A percentile compares a stretch with the other conserved stretches of the same genome.
Conservation (phyloP, 257 asterid species). For the Solanum etuberosum region DNA sequence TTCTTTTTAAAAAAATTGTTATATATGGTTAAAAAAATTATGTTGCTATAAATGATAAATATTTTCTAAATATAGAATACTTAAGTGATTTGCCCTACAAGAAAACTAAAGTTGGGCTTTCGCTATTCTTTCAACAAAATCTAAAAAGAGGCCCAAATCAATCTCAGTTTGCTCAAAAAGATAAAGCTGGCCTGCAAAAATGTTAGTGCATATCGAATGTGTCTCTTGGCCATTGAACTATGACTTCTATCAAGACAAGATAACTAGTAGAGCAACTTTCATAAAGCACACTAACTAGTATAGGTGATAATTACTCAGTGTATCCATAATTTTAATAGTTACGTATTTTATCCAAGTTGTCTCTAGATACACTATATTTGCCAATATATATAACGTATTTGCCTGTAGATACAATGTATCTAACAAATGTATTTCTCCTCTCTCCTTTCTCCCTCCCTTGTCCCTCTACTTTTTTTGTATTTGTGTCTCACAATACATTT, state of each 20-base stretch:
- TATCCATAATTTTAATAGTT: too few species aligned
- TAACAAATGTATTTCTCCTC: too few species aligned
- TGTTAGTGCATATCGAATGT: neutral
- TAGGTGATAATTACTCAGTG: neutral
- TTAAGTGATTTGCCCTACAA: too few species aligned
- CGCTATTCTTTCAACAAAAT: neutral
- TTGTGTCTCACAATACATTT: too few species aligned
- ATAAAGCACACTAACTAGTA: neutral
- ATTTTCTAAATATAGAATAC: too few species aligned
- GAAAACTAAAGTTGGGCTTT: neutral
- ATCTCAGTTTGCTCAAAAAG: neutral
- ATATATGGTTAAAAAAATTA: too few species aligned
- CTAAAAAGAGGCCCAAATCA: neutral
- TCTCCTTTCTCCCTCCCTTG: neutral
- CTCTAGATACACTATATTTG: neutral
- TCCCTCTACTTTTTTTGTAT: neutral
- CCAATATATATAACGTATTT: neutral
- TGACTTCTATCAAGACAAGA: neutral
- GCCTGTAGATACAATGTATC: neutral
- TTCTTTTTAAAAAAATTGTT: too few species aligned
- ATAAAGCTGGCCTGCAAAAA: neutral
- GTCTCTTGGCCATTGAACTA: neutral
- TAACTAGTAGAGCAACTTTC: neutral
- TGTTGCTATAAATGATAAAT: too few species aligned
- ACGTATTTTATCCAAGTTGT: neutral